phyloP scores from a whole-genome alignment of 1,139 yeast genomes.

The Spathaspora jeffriesii region DNA sequence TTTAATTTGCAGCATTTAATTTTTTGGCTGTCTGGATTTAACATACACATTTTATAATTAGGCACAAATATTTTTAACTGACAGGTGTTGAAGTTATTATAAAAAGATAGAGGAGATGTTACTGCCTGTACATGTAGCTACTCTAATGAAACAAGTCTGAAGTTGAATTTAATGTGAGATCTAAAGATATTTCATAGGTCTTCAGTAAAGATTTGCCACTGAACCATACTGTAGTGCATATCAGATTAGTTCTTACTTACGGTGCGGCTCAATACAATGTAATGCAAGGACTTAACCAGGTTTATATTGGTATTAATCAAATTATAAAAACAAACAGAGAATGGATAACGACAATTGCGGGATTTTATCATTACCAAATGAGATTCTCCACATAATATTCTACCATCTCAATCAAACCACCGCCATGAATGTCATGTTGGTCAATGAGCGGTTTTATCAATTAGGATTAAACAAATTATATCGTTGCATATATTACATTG shows the following conservation, averaged over 20 bases:
- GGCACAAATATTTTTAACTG: not conserved
- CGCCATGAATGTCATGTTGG: not conserved
- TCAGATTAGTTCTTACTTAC: too few relatives aligned
- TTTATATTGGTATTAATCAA: too few relatives aligned
- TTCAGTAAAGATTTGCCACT: too few relatives aligned
- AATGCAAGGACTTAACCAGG: too few relatives aligned
- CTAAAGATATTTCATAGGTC: too few relatives aligned
- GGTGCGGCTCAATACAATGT: too few relatives aligned
- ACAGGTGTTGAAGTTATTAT: not conserved
- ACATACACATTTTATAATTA: not conserved
- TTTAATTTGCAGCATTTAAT: slow-evolving; percentile 3
- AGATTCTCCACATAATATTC: not conserved
- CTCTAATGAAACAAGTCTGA: too few relatives aligned
- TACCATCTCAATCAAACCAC: not conserved
- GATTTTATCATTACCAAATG: not conserved
- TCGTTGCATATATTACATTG: not conserved
- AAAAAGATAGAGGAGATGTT: not conserved
- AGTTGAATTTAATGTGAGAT: too few relatives aligned
- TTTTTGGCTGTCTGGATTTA: not conserved
- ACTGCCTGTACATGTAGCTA: too few relatives aligned
- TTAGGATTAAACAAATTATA: not conserved
- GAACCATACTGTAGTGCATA: too few relatives aligned
- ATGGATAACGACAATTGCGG: too few relatives aligned
- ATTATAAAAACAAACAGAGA: too few relatives aligned
- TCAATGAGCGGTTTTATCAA: not conserved